These are phyloP conservation scores for Glycine tomentella DNA, from an alignment of 306 rosid species.

Conservation along the genomic window DNA sequence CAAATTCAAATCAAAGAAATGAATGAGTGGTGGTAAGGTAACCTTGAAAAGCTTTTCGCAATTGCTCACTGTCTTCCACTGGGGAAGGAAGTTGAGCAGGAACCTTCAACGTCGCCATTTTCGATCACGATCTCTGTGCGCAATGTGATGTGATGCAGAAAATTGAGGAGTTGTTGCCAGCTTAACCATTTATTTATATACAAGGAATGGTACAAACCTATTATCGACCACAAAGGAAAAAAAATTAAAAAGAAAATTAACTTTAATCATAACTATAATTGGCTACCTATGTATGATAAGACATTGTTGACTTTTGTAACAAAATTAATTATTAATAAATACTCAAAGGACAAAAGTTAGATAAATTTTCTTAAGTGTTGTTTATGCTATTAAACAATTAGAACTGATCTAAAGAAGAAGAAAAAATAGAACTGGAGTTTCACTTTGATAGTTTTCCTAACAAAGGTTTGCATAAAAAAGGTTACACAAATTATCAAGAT, in stretches of 20 bases:
- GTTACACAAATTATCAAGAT: too few species aligned
- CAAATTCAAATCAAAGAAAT: not conserved
- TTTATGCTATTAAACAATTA: too few species aligned
- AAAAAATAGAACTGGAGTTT: too few species aligned
- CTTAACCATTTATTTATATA: slow-evolving; percentile 23
- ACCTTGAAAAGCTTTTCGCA: slow-evolving; percentile 86
- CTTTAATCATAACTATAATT: too few species aligned
- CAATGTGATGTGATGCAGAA: not conserved
- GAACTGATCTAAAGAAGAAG: too few species aligned
- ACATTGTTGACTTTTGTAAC: too few species aligned
- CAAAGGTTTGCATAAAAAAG: too few species aligned
- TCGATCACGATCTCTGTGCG: slow-evolving; percentile 23
- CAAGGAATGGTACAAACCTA: not conserved
- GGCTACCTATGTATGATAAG: not conserved
- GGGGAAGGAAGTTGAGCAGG: slow-evolving; percentile 79
- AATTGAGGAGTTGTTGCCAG: not conserved
- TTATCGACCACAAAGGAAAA: not conserved
- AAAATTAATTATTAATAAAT: too few species aligned
- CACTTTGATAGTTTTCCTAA: too few species aligned
- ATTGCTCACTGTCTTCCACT: slow-evolving; percentile 77
- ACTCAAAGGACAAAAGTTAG: too few species aligned
- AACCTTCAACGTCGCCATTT: slow-evolving; percentile 74
- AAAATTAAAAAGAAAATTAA: not conserved
- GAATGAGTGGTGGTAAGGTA: slow-evolving; percentile 20
- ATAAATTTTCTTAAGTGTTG: too few species aligned